These are phyloP conservation scores for Fusarium euwallaceae DNA, from an alignment of 2,329 filamentous ascomycete genomes.

Conservation along the genomic window DNA sequence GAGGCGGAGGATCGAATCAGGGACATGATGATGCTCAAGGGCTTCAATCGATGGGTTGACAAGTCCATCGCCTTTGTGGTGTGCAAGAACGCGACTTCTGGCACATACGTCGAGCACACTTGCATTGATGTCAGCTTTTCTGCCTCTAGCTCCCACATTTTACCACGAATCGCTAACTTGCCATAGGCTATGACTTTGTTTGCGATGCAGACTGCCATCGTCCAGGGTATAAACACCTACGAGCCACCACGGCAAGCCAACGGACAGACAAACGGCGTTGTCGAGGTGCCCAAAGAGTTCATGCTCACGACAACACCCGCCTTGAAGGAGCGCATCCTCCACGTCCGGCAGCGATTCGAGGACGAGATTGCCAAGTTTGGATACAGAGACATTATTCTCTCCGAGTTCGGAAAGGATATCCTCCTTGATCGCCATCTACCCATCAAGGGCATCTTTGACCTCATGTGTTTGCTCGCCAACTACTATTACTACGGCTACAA, in stretches of 20 bases:
- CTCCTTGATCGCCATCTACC: constrained; percentile 23
- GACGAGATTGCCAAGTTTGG: constrained; percentile 19
- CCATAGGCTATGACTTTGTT: constrained; percentile 28
- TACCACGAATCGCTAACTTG: not conserved
- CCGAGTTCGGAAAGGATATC: constrained; percentile 24
- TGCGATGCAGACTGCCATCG: constrained; percentile 23
- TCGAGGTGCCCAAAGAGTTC: constrained; percentile 11
- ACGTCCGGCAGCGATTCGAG: constrained; percentile 19
- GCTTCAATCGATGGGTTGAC: constrained; percentile 33
- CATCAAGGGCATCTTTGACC: constrained; percentile 27
- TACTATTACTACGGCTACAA: constrained; percentile 31
- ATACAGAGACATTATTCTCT: constrained; percentile 23
- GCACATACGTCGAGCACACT: constrained; percentile 30
- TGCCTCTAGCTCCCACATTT: too few species aligned
- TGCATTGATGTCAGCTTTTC: constrained; percentile 10
- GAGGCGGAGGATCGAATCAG: constrained; percentile 20
- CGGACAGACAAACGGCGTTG: constrained; percentile 15
- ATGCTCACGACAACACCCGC: constrained; percentile 20
- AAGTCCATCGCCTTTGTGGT: constrained; percentile 27
- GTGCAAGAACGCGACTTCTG: constrained; percentile 28
- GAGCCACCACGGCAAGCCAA: constrained; percentile 5
- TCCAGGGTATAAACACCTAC: constrained; percentile 18
- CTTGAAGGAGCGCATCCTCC: constrained; percentile 18
- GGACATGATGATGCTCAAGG: constrained; percentile 25
- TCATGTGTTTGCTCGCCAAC: constrained; percentile 26